A percentile compares a stretch with the other conserved stretches of the same genome.
Conservation (phyloP, 768 basidiomycete genomes). For the Neoboletus brunneissimus region DNA sequence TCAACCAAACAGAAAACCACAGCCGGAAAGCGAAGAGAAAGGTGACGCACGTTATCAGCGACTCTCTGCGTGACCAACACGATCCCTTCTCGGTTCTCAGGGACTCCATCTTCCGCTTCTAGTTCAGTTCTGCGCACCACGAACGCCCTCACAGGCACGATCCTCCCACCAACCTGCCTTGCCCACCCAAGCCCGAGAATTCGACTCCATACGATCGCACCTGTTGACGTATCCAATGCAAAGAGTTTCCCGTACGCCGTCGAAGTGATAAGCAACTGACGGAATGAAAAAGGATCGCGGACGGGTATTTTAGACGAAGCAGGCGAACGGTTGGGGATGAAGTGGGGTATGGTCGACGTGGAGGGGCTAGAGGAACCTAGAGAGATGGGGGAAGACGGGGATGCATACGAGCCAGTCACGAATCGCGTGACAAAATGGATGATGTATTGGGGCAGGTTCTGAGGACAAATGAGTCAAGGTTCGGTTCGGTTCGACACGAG, state of each 20-base stretch:
- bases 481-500: background rate
- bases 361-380: background rate
- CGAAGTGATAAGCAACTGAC: slow-evolving; percentile 74
- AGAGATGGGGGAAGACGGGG: slow-evolving; percentile 39
- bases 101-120: slow-evolving; percentile 20
- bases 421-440: slow-evolving; percentile 68
- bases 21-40: background rate
- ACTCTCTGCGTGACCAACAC: slow-evolving; percentile 60
- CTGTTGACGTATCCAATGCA: slow-evolving; percentile 78
- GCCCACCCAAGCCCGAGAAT: slow-evolving; percentile 74
- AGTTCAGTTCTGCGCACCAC: slow-evolving; percentile 35
- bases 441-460: slow-evolving; percentile 73
- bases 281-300: slow-evolving; percentile 83
- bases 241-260: slow-evolving; percentile 74
- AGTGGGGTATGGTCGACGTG: slow-evolving; percentile 18
- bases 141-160: slow-evolving; percentile 63
- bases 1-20: slow-evolving; percentile 9
- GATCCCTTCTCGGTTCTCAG: slow-evolving; percentile 43
- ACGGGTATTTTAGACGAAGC: slow-evolving; percentile 39
- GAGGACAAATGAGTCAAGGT: background rate
- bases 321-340: slow-evolving; percentile 23
- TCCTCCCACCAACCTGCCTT: slow-evolving; percentile 48
- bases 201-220: slow-evolving; percentile 76
- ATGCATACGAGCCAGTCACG: slow-evolving; percentile 62
- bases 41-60: slow-evolving; percentile 55